Conservation (phyloP, 2,329 filamentous ascomycete genomes). For the Aspergillus melleus region DNA sequence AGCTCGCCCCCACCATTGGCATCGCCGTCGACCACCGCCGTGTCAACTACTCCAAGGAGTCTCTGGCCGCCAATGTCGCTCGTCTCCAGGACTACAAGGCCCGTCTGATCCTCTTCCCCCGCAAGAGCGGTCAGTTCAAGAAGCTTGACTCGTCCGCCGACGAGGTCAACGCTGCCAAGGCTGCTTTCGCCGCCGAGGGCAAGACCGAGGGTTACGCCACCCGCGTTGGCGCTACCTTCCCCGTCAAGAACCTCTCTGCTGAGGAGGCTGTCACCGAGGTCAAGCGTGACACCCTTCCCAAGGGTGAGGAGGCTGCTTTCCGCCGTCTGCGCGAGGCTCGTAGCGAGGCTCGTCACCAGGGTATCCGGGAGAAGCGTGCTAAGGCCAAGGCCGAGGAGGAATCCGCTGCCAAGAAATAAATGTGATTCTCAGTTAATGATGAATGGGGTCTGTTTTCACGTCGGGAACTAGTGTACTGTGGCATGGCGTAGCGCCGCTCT, state of each 20-base stretch:
- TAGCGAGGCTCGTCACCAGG: constrained; percentile 76
- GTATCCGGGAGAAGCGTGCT: constrained; percentile 88
- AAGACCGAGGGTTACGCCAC: constrained; percentile 55
- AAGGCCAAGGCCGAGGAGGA: constrained; percentile 76
- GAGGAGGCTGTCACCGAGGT: constrained; percentile 69
- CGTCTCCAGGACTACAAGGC: constrained; percentile 97
- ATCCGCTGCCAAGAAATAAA: constrained; percentile 55
- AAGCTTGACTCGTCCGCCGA: constrained; percentile 84
- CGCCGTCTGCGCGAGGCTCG: constrained; percentile 79
- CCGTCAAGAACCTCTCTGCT: constrained; percentile 64
- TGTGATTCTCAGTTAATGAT: constrained; percentile 42
- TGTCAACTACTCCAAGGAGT: constrained; percentile 96
- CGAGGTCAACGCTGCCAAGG: constrained; percentile 70
- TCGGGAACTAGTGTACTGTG: constrained; percentile 37
- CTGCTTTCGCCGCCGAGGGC: constrained; percentile 48
- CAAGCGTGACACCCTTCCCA: constrained; percentile 77
- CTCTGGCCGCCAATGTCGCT: constrained; percentile 89
- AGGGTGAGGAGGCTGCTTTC: constrained; percentile 83
- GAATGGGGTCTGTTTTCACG: constrained; percentile 40
- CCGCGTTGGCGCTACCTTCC: constrained; percentile 62
- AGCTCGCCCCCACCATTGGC: constrained; percentile 92
- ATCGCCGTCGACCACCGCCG: constrained; percentile 96
- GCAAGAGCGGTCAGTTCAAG: constrained; percentile 91
- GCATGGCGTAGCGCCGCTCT: constrained; percentile 39
- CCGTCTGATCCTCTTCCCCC: constrained; percentile 96